Evolutionary conservation across 129 eudicot species (phyloP), one percentile per base, ranked within the genome.

Genomic region (Deinandra increscens): DNA sequence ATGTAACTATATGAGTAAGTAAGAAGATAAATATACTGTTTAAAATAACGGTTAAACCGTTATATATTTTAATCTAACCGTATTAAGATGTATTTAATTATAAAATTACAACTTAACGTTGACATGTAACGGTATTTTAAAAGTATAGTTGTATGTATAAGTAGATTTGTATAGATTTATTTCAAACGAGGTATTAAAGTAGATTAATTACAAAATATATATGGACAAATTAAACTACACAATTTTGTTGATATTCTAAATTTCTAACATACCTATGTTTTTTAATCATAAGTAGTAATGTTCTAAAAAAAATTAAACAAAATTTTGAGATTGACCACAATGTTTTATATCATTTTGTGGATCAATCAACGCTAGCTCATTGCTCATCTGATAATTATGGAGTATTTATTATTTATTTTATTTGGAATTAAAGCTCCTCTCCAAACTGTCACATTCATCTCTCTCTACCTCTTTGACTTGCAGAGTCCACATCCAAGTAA

Each of bases 381-480:
- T 39, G 13, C 48, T 75, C 66, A 66, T 66, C 49, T 54, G 19
- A 29, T 67, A 17, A 46, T 11, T 22, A 54, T 54, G n/a, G 12
- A 54, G 6, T 20, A 2, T 54, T 20, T 20, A 9, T 26, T 26
- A 26, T 26, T 26, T 26, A 26, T 26, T 26, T 26, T 26, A 26
- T 26, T 26, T 26, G 31, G 31, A 26, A 26, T 26, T 26, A 29
- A 38, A 69, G 43, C 45, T 69, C 65, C 65, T 13, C 33, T 69
- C 42, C 81, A 75, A 59, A 77, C 81, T 77, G 81, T 77, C 81
- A 50, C 7, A 64, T 55, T 78, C 77, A 78, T 55, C 71, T 48
- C 75, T 70, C 77, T 78, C 77, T 69, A 53, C 12, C 69, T 7
- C 77, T 87, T 82, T 81, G 83, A 80, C 85, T 70, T 80, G 71